Conservation (phyloP, 306 rosid species). For the Dryas octopetala region DNA sequence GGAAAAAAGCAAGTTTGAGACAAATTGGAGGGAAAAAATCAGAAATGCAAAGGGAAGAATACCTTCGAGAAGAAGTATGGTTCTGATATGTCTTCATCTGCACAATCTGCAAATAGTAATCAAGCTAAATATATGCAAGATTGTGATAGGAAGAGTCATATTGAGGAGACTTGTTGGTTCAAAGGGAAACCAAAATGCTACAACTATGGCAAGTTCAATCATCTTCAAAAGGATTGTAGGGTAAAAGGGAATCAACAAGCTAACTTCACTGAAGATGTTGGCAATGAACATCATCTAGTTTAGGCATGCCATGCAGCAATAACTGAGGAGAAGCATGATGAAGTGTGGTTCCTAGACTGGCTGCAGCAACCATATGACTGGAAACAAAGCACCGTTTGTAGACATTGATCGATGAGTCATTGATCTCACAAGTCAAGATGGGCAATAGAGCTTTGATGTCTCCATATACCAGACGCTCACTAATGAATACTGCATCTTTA, state of each 20-base stretch:
- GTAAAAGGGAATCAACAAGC: background rate
- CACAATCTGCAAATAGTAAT: too few species aligned
- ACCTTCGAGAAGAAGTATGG: too few species aligned
- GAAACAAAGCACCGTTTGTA: background rate
- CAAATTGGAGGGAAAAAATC: too few species aligned
- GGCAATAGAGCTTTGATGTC: background rate
- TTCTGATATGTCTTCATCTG: too few species aligned
- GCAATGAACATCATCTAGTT: background rate
- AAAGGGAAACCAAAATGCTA: background rate
- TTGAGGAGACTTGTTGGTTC: background rate
- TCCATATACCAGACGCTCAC: background rate
- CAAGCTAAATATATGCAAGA: too few species aligned
- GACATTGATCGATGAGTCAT: too few species aligned
- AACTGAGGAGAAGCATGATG: background rate
- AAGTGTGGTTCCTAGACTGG: background rate
- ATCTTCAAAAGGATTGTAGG: background rate
- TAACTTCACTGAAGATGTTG: background rate
- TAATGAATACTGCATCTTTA: slow-evolving; percentile 7
- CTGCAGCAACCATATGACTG: slow-evolving; percentile 19
- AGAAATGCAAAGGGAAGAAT: too few species aligned
- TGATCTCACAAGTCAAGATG: background rate
- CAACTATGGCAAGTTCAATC: background rate
- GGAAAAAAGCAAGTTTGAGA: too few species aligned
- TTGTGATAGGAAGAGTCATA: background rate
- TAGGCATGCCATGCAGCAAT: background rate